phyloP scores from a whole-genome alignment of 495 filamentous ascomycete genomes.

The Sabuloglossum arenarium region DNA sequence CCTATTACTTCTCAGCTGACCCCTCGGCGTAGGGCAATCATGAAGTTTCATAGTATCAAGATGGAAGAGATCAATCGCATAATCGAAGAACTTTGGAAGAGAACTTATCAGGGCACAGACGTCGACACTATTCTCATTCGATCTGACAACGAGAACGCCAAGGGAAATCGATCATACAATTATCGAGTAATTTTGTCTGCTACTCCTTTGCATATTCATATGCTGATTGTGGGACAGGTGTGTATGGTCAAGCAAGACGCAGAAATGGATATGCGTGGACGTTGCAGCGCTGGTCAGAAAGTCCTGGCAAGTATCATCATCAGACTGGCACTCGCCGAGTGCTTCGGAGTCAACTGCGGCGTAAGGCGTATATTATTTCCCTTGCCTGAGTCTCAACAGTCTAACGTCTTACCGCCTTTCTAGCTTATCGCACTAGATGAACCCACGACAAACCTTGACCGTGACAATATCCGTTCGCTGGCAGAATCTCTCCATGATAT shows the following conservation, averaged over 20 bases:
- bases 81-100: conserved; percentile 85
- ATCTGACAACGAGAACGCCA: conserved; percentile 59
- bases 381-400: neutral
- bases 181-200: conserved; percentile 46
- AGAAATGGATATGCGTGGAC: conserved; percentile 99
- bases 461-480: conserved; percentile 78
- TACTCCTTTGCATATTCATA: neutral
- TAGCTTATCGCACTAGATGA: conserved; percentile 86
- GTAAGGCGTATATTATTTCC: conserved; percentile 13
- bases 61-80: conserved; percentile 98
- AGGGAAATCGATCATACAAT: conserved; percentile 74
- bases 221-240: neutral
- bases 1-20: neutral
- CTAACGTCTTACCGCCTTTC: neutral
- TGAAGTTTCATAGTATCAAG: conserved; percentile 85
- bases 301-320: conserved; percentile 97
- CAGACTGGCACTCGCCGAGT: conserved; percentile 85
- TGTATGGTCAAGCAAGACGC: conserved; percentile 94
- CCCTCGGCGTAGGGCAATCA: conserved; percentile 41
- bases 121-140: conserved; percentile 92
- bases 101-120: conserved; percentile 91
- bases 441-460: conserved; percentile 91
- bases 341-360: conserved; percentile 90
- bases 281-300: conserved; percentile 90
- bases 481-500: conserved; percentile 72